Conservation (phyloP, 257 asterid genomes). For the Fraxinus americana region DNA sequence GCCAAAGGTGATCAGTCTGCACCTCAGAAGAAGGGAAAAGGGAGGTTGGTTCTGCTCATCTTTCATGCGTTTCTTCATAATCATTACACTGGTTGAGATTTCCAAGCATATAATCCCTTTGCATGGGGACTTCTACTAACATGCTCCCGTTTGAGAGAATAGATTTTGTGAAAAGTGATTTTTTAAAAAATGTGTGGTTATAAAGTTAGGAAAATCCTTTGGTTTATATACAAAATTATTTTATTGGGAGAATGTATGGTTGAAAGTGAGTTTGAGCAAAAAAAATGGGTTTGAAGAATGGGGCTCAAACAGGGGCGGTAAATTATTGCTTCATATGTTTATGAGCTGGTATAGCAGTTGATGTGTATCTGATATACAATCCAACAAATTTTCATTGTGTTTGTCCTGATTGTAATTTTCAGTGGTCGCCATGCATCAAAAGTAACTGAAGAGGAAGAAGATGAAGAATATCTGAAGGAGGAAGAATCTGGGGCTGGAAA, state of each 20-base stretch:
- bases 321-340: background rate
- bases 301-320: background rate
- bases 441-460: slow-evolving; percentile 98
- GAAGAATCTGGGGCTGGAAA: slow-evolving; percentile 87
- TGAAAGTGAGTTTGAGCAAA: no score
- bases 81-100: background rate
- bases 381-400: slow-evolving; percentile 12
- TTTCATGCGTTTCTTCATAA: background rate
- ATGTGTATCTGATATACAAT: background rate
- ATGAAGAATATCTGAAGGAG: slow-evolving; percentile 91
- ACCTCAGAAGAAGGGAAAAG: slow-evolving; percentile 73
- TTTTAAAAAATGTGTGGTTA: no score
- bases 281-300: no score
- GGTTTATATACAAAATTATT: no score
- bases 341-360: background rate
- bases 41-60: slow-evolving; percentile 47
- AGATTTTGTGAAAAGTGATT: no score
- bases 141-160: background rate
- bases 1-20: slow-evolving; percentile 83
- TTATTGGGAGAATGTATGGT: no score
- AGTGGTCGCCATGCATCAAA: slow-evolving; percentile 99
- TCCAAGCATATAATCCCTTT: background rate
- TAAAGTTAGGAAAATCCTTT: no score
- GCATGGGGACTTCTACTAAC: background rate
- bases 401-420: slow-evolving; percentile 26